Conservation (phyloP, 805 yeast species). For the Zygotorulaspora florentina region DNA sequence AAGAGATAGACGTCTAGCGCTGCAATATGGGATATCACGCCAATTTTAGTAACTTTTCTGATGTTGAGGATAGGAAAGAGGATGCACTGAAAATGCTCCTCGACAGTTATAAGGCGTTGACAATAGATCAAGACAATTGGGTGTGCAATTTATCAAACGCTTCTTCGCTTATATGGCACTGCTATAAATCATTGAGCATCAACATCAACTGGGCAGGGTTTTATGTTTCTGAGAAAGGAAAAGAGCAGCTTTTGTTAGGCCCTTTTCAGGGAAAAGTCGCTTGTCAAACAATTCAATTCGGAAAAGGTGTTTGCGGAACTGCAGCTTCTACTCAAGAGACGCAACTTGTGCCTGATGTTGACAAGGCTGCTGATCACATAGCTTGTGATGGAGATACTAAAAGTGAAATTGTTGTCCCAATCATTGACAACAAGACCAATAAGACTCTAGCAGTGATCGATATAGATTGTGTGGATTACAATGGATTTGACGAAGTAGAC, state of each 20-base stretch:
- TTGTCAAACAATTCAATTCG: slow-evolving; percentile 74
- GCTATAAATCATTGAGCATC: slow-evolving; percentile 56
- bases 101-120: slow-evolving; percentile 60
- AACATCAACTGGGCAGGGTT: slow-evolving; percentile 93
- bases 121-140: slow-evolving; percentile 69
- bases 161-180: slow-evolving; percentile 84
- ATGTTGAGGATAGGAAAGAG: slow-evolving; percentile 43
- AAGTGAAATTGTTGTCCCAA: slow-evolving; percentile 91
- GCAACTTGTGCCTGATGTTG: slow-evolving; percentile 75
- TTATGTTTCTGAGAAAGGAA: slow-evolving; percentile 45
- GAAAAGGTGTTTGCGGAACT: slow-evolving; percentile 88
- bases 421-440: slow-evolving; percentile 41
- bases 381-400: slow-evolving; percentile 96
- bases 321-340: slow-evolving; percentile 61
- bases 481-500: slow-evolving; percentile 70
- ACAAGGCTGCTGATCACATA: slow-evolving; percentile 82
- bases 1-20: neutral
- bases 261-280: slow-evolving; percentile 98
- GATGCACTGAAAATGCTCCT: slow-evolving; percentile 50
- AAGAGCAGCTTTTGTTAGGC: slow-evolving; percentile 60
- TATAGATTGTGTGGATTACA: slow-evolving; percentile 63
- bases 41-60: slow-evolving; percentile 55
- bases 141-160: slow-evolving; percentile 85
- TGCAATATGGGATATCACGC: slow-evolving; percentile 53
- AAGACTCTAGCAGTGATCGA: slow-evolving; percentile 73